Evolutionary conservation across 352 stramenopile species (phyloP).

Genomic region (Phytopythium boreale): DNA sequence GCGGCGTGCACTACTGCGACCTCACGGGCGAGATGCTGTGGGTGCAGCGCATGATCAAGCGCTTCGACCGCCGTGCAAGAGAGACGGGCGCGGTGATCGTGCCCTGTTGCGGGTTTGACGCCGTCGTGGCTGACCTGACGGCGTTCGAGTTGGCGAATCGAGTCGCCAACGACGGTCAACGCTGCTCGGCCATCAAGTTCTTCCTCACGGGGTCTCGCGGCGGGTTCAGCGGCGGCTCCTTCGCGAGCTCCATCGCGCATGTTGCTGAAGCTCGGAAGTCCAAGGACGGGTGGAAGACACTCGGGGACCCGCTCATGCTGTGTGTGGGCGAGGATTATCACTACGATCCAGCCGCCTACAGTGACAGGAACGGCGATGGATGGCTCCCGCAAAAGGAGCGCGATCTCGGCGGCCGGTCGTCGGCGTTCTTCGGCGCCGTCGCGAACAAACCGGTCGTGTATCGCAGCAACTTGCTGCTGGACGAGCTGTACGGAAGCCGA

Average conservation of each 20-base stretch:
- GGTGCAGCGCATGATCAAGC: constrained; percentile 61
- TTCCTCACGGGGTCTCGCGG: constrained; percentile 30
- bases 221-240: constrained; percentile 45
- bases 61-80: constrained; percentile 47
- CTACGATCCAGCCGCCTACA: constrained; percentile 14
- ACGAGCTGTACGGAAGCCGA: constrained; percentile 35
- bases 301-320: constrained; percentile 35
- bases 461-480: constrained; percentile 55
- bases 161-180: constrained; percentile 18
- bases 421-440: constrained; percentile 63
- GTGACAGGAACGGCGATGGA: constrained; percentile 19
- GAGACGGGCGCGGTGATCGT: constrained; percentile 74
- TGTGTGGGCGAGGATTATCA: constrained; percentile 4
- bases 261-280: constrained; percentile 14
- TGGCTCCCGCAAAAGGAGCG: constrained; percentile 43
- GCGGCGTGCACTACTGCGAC: constrained; percentile 89
- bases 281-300: constrained; percentile 9
- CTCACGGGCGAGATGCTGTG: constrained; percentile 87
- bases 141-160: constrained; percentile 41
- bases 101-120: constrained; percentile 82
- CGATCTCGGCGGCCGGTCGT: constrained; percentile 39
- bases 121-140: constrained; percentile 72
- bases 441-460: constrained; percentile 76
- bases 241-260: constrained; percentile 24
- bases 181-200: constrained; percentile 21